These are phyloP conservation scores for Corynespora cassiicola DNA, from an alignment of 2,329 filamentous ascomycete species.

Conservation along the genomic window DNA sequence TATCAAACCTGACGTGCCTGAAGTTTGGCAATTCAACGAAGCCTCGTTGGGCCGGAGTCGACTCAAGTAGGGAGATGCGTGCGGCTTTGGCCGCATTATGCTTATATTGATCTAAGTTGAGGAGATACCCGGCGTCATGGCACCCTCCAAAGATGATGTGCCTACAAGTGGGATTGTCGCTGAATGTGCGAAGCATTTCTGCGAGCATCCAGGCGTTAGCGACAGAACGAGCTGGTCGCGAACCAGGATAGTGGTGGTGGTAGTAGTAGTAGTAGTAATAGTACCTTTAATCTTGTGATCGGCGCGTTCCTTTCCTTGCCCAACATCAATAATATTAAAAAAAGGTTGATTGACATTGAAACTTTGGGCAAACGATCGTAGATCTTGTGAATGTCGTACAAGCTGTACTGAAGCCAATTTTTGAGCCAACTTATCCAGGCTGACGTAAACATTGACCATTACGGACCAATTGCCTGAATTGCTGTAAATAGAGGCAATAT, in stretches of 20 bases:
- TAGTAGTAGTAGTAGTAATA: not conserved
- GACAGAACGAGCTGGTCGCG: not conserved
- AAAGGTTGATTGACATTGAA: constrained; percentile 54
- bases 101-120: constrained; percentile 54
- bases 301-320: constrained; percentile 54
- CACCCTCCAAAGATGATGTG: constrained; percentile 57
- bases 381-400: constrained; percentile 46
- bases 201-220: constrained; percentile 13
- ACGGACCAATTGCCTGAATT: constrained; percentile 52
- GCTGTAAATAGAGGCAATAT: constrained; percentile 49
- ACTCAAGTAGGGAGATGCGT: constrained; percentile 54
- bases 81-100: constrained; percentile 44
- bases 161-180: constrained; percentile 54
- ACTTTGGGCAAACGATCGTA: constrained; percentile 50
- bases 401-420: constrained; percentile 51
- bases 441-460: constrained; percentile 55
- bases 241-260: no score
- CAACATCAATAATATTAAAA: constrained; percentile 57
- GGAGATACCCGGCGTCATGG: constrained; percentile 55
- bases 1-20: constrained; percentile 45
- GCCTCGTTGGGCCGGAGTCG: constrained; percentile 48
- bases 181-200: constrained; percentile 55
- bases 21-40: constrained; percentile 50
- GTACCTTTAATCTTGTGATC: constrained; percentile 55
- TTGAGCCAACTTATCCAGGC: constrained; percentile 52